Percentiles rank a stretch among this genome's conserved stretches.
phyloP scores from a whole-genome alignment of 2,329 filamentous ascomycete genomes.

The Ophiostoma novo-ulmi region DNA sequence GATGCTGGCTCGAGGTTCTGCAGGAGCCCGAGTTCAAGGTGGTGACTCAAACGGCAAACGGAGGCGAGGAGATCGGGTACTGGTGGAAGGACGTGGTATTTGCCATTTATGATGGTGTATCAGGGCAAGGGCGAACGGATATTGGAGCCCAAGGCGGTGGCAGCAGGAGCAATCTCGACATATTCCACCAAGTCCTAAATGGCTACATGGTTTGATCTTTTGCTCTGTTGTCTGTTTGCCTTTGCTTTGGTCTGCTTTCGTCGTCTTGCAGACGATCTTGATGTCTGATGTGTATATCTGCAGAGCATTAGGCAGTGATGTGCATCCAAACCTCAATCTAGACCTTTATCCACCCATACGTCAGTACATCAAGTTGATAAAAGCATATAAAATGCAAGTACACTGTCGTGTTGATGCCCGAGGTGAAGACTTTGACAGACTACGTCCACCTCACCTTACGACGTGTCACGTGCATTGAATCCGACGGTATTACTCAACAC shows the following conservation, averaged over 20 bases:
- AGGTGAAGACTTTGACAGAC: background rate
- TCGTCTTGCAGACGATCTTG: background rate
- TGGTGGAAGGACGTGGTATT: slow-evolving; percentile 63
- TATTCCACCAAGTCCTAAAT: slow-evolving; percentile 45
- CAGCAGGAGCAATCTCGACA: slow-evolving; percentile 46
- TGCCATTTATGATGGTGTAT: slow-evolving; percentile 50
- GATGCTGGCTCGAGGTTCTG: slow-evolving; percentile 58
- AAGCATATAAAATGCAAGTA: background rate
- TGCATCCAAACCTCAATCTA: background rate
- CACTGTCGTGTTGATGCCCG: background rate
- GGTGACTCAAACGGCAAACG: background rate
- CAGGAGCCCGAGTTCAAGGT: slow-evolving; percentile 53
- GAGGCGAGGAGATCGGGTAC: slow-evolving; percentile 39
- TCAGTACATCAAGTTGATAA: background rate
- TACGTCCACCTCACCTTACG: background rate
- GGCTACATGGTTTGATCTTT: slow-evolving; percentile 33
- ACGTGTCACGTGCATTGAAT: slow-evolving; percentile 1
- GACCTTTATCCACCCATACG: background rate
- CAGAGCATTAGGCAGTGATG: background rate
- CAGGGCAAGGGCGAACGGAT: slow-evolving; percentile 8
- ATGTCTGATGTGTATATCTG: background rate
- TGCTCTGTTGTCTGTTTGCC: background rate
- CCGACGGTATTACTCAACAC: background rate
- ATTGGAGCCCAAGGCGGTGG: slow-evolving; percentile 12
- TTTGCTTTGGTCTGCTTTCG: background rate